Evolutionary conservation across 2,329 filamentous ascomycete genomes (phyloP), one percentile per base, ranked within the genome.

Genomic region (Colletotrichum zoysiae): DNA sequence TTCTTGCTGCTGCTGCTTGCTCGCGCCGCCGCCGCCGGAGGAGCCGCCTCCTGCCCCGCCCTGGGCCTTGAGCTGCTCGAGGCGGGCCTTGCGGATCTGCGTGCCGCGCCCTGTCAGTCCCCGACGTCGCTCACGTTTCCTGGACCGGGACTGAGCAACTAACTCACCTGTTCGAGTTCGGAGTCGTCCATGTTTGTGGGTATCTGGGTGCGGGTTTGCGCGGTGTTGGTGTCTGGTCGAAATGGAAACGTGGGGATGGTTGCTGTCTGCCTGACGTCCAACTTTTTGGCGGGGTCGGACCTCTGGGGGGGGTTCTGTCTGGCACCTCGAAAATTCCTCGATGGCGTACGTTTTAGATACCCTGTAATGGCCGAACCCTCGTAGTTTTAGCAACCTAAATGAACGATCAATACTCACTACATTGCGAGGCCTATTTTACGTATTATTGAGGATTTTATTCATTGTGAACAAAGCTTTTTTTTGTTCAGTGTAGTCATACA

Each of bases 21-120:
- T 84, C 62, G 84, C 82, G 64, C 81, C 86, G 72, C 81, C 86
- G 72, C 83, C 82, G 51, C 82, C 82, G 70, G 83, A 83, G 61
- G 83, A 83, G 61, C 84, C 81, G 71, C 84, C 83, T 73, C 85
- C 83, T 58, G 83, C 82, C 65, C 82, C 83, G 70, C 87, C 84
- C 82, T 93, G 86, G 77, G 95, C 88, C 83, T 97, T 96, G 76
- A 98, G 92, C 85, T 99, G 95, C 83, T 95, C 93, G 66, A 98
- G 91, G 74, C 96, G 94, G 78, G 95, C 95, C 82, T 94, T 93
- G 80, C 95, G 88, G 80, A 98, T 98, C 92, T 97, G 78, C 23
- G 40, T 23, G 5, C 7, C 38, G 14, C 56, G 62, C 76, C 9
- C 76, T 30, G 62, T 42, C 5, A 69, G 51, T 57, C 38, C 26